Conservation (phyloP, 1,284 basidiomycete species). For the Ustilago crameri region DNA sequence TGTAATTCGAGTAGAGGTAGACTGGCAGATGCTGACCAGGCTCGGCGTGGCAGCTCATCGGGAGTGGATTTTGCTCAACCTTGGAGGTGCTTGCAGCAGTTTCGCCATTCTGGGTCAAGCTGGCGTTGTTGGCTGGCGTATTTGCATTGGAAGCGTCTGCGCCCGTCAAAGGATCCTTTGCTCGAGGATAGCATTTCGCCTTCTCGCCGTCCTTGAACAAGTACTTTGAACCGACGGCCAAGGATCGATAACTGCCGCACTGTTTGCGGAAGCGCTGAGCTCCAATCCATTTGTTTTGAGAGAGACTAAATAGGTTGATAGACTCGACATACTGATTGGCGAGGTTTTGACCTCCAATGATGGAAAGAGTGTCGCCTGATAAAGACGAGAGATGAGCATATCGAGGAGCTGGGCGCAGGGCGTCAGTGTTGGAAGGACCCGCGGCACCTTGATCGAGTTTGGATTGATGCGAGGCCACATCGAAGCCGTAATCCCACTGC, state of each 20-base stretch:
- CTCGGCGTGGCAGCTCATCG: conserved; percentile 36
- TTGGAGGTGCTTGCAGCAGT: not conserved
- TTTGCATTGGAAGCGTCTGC: conserved; percentile 7
- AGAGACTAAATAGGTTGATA: conserved; percentile 59
- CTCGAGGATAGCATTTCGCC: conserved; percentile 52
- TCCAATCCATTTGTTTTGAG: conserved; percentile 46
- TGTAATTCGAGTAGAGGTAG: conserved; percentile 64
- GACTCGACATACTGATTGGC: conserved; percentile 70
- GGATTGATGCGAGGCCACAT: conserved; percentile 17
- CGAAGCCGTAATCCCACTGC: conserved; percentile 55
- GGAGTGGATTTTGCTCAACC: conserved; percentile 48
- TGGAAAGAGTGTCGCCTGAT: conserved; percentile 73
- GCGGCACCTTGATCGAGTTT: conserved; percentile 5
- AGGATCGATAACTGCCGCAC: conserved; percentile 59
- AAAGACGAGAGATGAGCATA: conserved; percentile 62
- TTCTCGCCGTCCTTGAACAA: conserved; percentile 46
- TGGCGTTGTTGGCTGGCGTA: conserved; percentile 4
- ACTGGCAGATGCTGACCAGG: conserved; percentile 38
- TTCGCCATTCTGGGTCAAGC: conserved; percentile 3
- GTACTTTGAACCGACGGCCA: conserved; percentile 48
- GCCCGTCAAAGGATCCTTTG: conserved; percentile 31
- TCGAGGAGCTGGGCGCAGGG: conserved; percentile 43
- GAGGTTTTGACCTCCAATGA: conserved; percentile 90
- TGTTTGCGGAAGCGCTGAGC: conserved; percentile 52
- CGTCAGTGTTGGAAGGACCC: conserved; percentile 13